Evolutionary conservation across 2,329 filamentous ascomycete genomes (phyloP).

Genomic region (Coniochaeta hoffmannii): DNA sequence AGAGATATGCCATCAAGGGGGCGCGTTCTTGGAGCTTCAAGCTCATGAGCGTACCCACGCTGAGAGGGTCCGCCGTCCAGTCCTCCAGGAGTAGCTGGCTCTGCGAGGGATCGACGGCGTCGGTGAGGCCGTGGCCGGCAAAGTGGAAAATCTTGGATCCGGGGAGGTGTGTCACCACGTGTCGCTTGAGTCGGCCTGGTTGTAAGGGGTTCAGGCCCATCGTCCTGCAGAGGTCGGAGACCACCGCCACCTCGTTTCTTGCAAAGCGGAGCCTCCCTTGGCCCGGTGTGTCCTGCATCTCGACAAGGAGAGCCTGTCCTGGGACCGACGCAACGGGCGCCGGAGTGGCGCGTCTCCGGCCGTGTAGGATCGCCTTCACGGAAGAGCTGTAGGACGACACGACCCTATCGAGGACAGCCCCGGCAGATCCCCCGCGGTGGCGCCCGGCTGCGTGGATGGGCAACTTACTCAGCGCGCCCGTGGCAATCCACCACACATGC

Average conservation of each 20-base stretch:
- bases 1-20: constrained; percentile 30
- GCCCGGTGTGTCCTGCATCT: constrained; percentile 20
- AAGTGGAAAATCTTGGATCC: constrained; percentile 31
- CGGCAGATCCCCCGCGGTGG: background rate
- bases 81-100: constrained; percentile 22
- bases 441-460: constrained; percentile 7
- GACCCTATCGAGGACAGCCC: constrained; percentile 5
- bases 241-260: constrained; percentile 9
- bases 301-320: constrained; percentile 19
- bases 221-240: constrained; percentile 7
- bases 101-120: constrained; percentile 20
- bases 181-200: constrained; percentile 6
- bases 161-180: constrained; percentile 16
- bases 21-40: background rate
- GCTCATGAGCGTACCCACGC: background rate
- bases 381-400: constrained; percentile 7
- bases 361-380: constrained; percentile 6
- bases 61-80: background rate
- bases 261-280: constrained; percentile 11
- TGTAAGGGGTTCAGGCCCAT: background rate
- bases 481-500: constrained; percentile 6
- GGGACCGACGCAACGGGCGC: background rate
- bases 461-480: constrained; percentile 1
- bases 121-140: constrained; percentile 26
- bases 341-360: background rate